phyloP scores from a whole-genome alignment of 129 eudicot genomes.

The Centella asiatica region DNA sequence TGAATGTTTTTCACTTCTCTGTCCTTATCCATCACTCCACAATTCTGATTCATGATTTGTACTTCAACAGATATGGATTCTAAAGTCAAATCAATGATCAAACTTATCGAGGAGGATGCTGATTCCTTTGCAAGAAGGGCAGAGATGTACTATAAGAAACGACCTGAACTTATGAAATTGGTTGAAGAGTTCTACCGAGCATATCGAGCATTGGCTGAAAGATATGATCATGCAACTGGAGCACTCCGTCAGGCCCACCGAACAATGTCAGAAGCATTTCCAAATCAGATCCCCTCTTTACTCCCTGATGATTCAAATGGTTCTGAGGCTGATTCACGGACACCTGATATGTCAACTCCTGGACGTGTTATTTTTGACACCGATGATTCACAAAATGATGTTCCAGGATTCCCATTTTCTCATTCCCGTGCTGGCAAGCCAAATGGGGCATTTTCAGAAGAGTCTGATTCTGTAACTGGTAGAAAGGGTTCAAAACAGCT shows the following conservation, averaged over 20 bases:
- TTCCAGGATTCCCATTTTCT: conserved; percentile 10
- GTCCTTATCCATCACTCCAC: background rate
- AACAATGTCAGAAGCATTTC: conserved; percentile 84
- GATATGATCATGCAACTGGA: conserved; percentile 93
- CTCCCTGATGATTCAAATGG: conserved; percentile 45
- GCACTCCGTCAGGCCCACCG: conserved; percentile 90
- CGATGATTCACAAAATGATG: conserved; percentile 38
- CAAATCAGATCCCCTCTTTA: conserved; percentile 56
- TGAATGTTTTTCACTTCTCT: background rate
- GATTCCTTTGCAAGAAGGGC: conserved; percentile 93
- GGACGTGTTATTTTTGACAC: conserved; percentile 19
- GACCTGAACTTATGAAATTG: conserved; percentile 84
- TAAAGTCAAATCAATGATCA: conserved; percentile 80
- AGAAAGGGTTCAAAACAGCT: conserved; percentile 14
- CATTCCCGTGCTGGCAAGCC: conserved; percentile 21
- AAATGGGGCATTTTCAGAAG: conserved; percentile 25
- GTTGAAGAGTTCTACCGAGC: conserved; percentile 91
- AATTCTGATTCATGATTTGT: background rate
- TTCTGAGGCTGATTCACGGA: conserved; percentile 38
- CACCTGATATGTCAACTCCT: conserved; percentile 42
- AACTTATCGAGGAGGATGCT: conserved; percentile 80
- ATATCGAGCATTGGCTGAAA: conserved; percentile 83
- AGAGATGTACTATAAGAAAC: conserved; percentile 85
- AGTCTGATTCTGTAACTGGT: conserved; percentile 26
- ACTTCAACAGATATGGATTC: conserved; percentile 60